Evolutionary conservation across 1,284 basidiomycete genomes (phyloP), one percentile per base, ranked within the genome.

Genomic region (Limonomyces culmigenus): DNA sequence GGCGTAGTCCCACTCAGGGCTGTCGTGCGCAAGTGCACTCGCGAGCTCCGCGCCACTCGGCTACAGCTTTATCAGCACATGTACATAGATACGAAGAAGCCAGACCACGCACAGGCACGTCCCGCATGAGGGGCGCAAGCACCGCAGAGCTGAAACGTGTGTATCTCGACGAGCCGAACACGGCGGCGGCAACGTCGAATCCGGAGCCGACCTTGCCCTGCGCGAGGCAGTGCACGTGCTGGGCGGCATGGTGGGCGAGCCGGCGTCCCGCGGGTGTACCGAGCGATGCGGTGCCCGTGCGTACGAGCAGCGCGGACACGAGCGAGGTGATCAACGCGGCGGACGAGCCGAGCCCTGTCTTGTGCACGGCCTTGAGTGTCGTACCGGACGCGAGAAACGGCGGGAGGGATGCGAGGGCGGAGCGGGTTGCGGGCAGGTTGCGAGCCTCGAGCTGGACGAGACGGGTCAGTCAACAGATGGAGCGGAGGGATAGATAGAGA

Each of bases 151-250:
- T 74, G 55, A 98, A 99, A 33, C 93, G 72, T 29, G 74, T 80
- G 56, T 97, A 99, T 3, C 91, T 51, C 46, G 98, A 93, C 49
- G 87, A 92, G 5, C 95, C 95, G 59, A 85, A 98, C 3, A 91
- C 81, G 1, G 93, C 92, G 0, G 88, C 74, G 16, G 88, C 79
- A 33, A 99, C 86, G 51, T 99, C 95, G 56, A 99, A 99, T 1
- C 95, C 95, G 45, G 83, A 88, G 25, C 95, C 95, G 12, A 99
- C 78, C 56, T 99, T 99, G 32, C 95, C 95, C 57, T 99, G 95
- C 0, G 95, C 95, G 19, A 91, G 66, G 48, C 92, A 97, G 54
- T 99, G 95, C 3, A 89, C 76, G 46, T 84, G 92, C 54, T 99
- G 95, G 1, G 93, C 77, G n/a, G 87, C 66, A 48, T 95, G 92